A percentile compares a stretch with the other conserved stretches of the same genome.
These are phyloP conservation scores for Aulographum hederae DNA, from an alignment of 2,329 filamentous ascomycete genomes.

Conservation along the genomic window DNA sequence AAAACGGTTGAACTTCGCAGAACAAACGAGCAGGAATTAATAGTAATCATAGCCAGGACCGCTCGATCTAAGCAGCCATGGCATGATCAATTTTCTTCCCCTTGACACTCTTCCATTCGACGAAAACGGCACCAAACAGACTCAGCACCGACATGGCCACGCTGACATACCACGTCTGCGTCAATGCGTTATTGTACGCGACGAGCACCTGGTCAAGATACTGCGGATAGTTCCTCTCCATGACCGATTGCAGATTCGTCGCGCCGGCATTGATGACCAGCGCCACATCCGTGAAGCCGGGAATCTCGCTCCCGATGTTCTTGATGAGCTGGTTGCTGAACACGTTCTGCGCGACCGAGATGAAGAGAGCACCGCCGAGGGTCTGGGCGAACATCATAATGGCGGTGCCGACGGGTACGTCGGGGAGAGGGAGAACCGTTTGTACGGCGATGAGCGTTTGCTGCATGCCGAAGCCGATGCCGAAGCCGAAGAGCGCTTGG, in stretches of 20 bases:
- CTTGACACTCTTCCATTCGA: slow-evolving; percentile 53
- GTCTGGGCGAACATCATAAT: slow-evolving; percentile 30
- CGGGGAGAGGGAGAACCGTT: slow-evolving; percentile 14
- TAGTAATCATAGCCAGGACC: no score
- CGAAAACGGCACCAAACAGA: slow-evolving; percentile 33
- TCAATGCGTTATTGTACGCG: slow-evolving; percentile 46
- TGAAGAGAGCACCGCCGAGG: slow-evolving; percentile 29
- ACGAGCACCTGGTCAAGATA: slow-evolving; percentile 34
- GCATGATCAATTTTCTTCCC: slow-evolving; percentile 20
- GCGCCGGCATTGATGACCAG: slow-evolving; percentile 30
- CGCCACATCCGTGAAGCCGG: slow-evolving; percentile 24
- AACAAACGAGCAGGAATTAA: no score
- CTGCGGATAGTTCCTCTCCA: slow-evolving; percentile 30
- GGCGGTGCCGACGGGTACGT: slow-evolving; percentile 20
- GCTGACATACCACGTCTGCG: slow-evolving; percentile 40
- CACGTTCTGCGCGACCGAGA: slow-evolving; percentile 30
- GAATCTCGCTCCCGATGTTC: slow-evolving; percentile 17
- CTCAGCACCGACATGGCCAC: slow-evolving; percentile 34
- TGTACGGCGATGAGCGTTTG: slow-evolving; percentile 23
- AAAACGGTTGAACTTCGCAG: no score
- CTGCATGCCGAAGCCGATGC: slow-evolving; percentile 23
- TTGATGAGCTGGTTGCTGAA: slow-evolving; percentile 29
- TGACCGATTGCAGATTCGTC: slow-evolving; percentile 31
- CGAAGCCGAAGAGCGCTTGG: slow-evolving; percentile 25
- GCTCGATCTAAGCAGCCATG: slow-evolving; percentile 1